Evolutionary conservation across 176 grass and related monocot genomes (phyloP).

Genomic region (Rhynchospora tenuis): DNA sequence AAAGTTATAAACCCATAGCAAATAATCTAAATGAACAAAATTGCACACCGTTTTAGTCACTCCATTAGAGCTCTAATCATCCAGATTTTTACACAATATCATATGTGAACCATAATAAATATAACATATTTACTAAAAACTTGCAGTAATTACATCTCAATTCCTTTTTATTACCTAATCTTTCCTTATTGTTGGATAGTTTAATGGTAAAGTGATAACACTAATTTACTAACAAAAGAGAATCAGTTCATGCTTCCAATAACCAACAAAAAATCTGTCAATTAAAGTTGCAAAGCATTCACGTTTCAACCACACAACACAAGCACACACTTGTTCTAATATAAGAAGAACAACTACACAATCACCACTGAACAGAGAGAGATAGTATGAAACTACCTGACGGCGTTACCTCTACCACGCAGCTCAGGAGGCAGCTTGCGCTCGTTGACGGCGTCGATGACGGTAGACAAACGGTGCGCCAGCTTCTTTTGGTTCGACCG

Average conservation of each 20-base stretch:
- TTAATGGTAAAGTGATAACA: not conserved
- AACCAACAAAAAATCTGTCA: not conserved
- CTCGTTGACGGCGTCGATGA: conserved; percentile 68
- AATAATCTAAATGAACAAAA: not conserved
- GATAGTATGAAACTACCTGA: conserved; percentile 34
- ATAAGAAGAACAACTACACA: not conserved
- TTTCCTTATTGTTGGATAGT: not conserved
- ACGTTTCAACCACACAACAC: not conserved
- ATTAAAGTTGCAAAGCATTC: not conserved
- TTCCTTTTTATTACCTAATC: not conserved
- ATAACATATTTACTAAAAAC: not conserved
- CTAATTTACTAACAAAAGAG: not conserved
- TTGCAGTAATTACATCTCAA: not conserved
- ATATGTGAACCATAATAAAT: not conserved
- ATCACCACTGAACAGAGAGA: not conserved
- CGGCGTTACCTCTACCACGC: conserved; percentile 46
- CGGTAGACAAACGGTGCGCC: conserved; percentile 45
- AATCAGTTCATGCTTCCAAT: not conserved
- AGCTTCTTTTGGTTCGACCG: conserved; percentile 31
- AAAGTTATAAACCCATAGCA: not conserved
- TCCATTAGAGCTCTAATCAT: not conserved
- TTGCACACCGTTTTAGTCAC: not conserved
- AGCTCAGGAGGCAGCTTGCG: conserved; percentile 73
- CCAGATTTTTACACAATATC: not conserved
- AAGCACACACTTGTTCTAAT: not conserved